Base-by-base conservation (phyloP, 176 grass and related monocot species). In the Cymbopogon citratus region DNA sequence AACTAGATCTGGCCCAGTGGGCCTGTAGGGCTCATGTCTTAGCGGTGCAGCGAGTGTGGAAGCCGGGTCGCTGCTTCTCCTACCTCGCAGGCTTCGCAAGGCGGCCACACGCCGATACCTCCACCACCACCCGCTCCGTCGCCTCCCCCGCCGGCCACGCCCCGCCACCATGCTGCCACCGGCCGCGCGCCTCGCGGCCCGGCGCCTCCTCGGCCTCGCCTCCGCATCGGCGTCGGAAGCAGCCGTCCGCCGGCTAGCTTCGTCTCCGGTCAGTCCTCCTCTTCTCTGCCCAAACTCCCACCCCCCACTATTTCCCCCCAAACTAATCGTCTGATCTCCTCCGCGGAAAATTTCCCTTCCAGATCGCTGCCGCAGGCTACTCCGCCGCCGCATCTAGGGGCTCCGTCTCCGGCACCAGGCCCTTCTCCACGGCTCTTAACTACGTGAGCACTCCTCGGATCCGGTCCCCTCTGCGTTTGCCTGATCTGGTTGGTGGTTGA, bases 391-490 rank as follows among this genome's bases (percentile, higher is more conserved):
- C 48, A 0, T 16, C 63, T 5, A 81, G 65, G 57, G 48, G 52
- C 1, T 65, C 86, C 67, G 29, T 49, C 41, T 74, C 79, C 44
- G 74, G 88, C 74, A 83, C 75, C 44, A 78, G 88, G 89, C 61
- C 86, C 71, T 90, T 94, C 75, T 94, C 91, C 39, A 90, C 91
- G 28, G 85, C 94, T 31, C 90, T 97, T 14, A 97, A 94, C 86
- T 97, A 97, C 72, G 90, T 97, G 82, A 90, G 90, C 61, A 16
- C 79, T 57, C 74, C 79, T 83, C 71, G 76, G 81, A 85, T 76
- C 89, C 81, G 66, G 6, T 5, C 9, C 66, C 45, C 66, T 12
- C 66, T 12, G 0, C 31, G 63, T 49, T 91, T 63, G 74, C 67
- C 81, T 83, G 66, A 83, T 94, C 76, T 87, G 66, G 56, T 51